Evolutionary conservation across 176 grass and related monocot species (phyloP), one percentile per base, ranked within the genome.

Genomic region (Dactylis glomerata): DNA sequence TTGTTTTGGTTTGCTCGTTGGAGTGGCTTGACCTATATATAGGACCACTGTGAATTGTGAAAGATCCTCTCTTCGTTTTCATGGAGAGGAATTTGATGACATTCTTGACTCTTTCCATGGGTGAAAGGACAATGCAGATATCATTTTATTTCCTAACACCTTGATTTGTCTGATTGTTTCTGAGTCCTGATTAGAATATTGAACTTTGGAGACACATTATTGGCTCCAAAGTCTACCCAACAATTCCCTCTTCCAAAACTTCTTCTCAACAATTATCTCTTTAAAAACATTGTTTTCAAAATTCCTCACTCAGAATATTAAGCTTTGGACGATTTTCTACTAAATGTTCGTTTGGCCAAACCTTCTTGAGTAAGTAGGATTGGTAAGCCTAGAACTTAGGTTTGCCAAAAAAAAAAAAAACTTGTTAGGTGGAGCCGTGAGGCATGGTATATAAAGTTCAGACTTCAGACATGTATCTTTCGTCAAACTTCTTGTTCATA

Each of bases 1-100:
- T 38, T 74, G 88, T 83, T 90, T 90, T 90, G 80, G 80, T 90
- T 87, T 86, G 80, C 33, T 32, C 68, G 84, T 83, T 74, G 88
- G 84, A 86, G 23, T 83, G 74, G 41, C 51, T 19, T 73, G 73
- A 34, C 23, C 27, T 83, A 67, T 56, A 40, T 86, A 86, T 90
- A 83, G 13, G 66, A 17, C 55, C 8, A 6, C 15, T 2, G 28
- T 64, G 61, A 32, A 64, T 64, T 24, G 55, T 20, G 66, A 77
- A 86, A 90, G 80, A 90, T 90, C 66, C 84, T 47, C 73, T 46
- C 33, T 47, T 26, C 74, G 34, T 57, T 45, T 57, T 9, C 67
- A 15, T 23, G 74, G 28, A 62, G 28, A 69, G 64, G 63, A 67
- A 74, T 31, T 65, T 17, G 84, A 49, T 79, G 65, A 10, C 28